Conservation (phyloP, 176 grass and related monocot species). For the Bothriochloa decipiens region DNA sequence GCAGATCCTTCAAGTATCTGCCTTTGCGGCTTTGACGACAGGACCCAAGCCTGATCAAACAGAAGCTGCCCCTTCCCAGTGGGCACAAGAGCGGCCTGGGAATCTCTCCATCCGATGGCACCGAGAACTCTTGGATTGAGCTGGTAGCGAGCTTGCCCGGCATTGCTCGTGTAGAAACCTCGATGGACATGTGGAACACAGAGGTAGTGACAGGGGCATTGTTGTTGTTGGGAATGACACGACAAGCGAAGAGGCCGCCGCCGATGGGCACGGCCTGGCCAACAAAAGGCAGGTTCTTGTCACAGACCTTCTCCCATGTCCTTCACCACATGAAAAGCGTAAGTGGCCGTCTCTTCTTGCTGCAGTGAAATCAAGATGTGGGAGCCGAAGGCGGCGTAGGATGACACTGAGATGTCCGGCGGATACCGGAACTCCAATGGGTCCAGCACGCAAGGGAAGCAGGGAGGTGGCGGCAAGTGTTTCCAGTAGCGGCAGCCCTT, state of each 20-base stretch:
- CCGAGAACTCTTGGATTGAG: too few species aligned
- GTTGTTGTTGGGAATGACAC: not conserved
- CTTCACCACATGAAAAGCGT: slow-evolving; percentile 1
- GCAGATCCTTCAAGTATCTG: too few species aligned
- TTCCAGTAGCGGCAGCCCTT: too few species aligned
- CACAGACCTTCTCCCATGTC: not conserved
- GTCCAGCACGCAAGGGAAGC: not conserved
- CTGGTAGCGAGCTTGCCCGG: too few species aligned
- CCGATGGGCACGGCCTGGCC: not conserved
- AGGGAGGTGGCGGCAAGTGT: too few species aligned
- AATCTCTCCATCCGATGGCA: too few species aligned
- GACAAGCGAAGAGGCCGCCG: not conserved
- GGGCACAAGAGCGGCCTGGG: too few species aligned
- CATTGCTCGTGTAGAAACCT: too few species aligned
- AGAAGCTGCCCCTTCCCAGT: too few species aligned
- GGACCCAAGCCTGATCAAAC: too few species aligned
- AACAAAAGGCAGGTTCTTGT: not conserved
- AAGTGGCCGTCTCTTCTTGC: not conserved
- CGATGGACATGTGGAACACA: slow-evolving; percentile 21
- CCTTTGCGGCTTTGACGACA: too few species aligned
- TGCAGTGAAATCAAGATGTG: slow-evolving; percentile 20
- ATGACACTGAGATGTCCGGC: not conserved
- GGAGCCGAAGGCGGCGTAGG: not conserved
- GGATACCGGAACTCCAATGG: not conserved
- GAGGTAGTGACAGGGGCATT: not conserved